These are phyloP conservation scores for Eucalyptus cloeziana DNA, from an alignment of 345 rosid genomes.

Conservation along the genomic window DNA sequence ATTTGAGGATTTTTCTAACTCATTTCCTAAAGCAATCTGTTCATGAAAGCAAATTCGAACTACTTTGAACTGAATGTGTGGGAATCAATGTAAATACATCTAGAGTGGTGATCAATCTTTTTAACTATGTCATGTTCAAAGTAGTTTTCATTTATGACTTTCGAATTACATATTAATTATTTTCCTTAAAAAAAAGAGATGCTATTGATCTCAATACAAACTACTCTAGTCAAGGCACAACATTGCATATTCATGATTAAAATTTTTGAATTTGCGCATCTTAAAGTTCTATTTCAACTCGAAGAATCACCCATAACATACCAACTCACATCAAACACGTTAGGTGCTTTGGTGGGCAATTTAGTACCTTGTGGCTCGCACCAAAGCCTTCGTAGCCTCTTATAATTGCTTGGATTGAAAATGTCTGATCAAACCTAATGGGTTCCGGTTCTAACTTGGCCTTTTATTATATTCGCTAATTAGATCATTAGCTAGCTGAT, in stretches of 20 bases:
- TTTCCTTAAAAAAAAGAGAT: not conserved
- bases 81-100: not conserved
- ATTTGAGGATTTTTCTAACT: accelerated
- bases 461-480: not conserved
- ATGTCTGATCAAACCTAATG: not conserved
- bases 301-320: not conserved
- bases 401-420: not conserved
- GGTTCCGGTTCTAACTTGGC: not conserved
- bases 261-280: not conserved
- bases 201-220: not conserved
- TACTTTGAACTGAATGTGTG: accelerated
- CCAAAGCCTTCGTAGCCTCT: not conserved
- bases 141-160: not conserved
- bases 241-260: not conserved
- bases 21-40: accelerated
- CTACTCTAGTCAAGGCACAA: not conserved
- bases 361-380: not conserved
- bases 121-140: not conserved
- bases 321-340: not conserved
- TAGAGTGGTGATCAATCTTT: not conserved
- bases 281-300: not conserved
- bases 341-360: not conserved
- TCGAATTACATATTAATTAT: not conserved
- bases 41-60: accelerated
- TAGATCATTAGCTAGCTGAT: not conserved